Conservation (phyloP, 2,329 filamentous ascomycete species). For the Colletotrichum magnum region DNA sequence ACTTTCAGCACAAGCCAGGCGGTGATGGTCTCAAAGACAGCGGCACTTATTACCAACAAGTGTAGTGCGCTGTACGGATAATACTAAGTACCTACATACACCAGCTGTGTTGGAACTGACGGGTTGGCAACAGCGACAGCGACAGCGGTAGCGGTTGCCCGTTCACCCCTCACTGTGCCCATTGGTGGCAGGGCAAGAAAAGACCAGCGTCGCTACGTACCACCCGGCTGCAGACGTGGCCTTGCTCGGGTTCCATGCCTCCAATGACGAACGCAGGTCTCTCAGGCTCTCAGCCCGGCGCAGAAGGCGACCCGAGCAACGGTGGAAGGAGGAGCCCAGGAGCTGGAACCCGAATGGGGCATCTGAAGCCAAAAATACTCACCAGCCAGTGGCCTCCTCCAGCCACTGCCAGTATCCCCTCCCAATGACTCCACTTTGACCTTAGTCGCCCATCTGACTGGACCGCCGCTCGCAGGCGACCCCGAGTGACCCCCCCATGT, state of each 20-base stretch:
- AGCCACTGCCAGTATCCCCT: slow-evolving; percentile 26
- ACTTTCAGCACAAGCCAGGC: not conserved
- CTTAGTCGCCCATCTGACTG: slow-evolving; percentile 20
- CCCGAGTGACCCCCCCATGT: slow-evolving; percentile 16
- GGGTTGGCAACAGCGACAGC: not conserved
- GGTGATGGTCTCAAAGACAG: not conserved
- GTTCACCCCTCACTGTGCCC: not conserved
- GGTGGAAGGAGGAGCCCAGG: slow-evolving; percentile 1
- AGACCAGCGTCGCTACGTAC: slow-evolving; percentile 1
- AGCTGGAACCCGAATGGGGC: too few relatives aligned
- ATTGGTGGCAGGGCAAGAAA: not conserved
- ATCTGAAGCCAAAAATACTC: not conserved
- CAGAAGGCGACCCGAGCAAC: not conserved
- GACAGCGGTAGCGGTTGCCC: not conserved
- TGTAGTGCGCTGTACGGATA: too few relatives aligned
- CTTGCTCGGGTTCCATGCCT: slow-evolving; percentile 11
- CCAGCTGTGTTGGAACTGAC: not conserved
- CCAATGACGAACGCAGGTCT: slow-evolving; percentile 13
- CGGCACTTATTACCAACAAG: not conserved
- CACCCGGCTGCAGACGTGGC: slow-evolving; percentile 14
- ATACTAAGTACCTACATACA: too few relatives aligned
- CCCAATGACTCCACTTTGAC: not conserved
- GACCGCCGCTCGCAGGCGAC: slow-evolving; percentile 10
- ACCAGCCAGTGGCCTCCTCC: slow-evolving; percentile 6
- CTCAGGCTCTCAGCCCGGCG: not conserved